Evolutionary conservation across 1,284 basidiomycete genomes (phyloP), one percentile per base, ranked within the genome.

Genomic region (Malassezia caprae): DNA sequence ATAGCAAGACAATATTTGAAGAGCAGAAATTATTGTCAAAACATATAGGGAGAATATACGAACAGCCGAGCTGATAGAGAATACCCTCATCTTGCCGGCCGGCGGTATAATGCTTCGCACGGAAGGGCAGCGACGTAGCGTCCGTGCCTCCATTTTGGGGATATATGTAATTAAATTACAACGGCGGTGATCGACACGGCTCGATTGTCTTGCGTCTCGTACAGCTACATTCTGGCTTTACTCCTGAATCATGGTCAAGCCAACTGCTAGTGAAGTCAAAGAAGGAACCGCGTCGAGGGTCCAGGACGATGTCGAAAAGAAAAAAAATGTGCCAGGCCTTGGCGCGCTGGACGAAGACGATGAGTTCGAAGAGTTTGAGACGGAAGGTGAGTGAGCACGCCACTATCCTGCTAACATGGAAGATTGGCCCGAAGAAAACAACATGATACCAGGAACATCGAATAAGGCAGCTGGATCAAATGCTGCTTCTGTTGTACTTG

Each of bases 351-450:
- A 73, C 42, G 72, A 73, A 56, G 72, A 73, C 47, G 72, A 73
- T 59, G 72, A 73, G 57, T 73, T 73, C 45, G 72, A 73, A 48
- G 72, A 73, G 54, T 73, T 73, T 42, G 68, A 69, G 41, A 64
- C 61, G 34, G 68, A 69, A 42, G 71, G 71, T 73, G 48, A 40
- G 69, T 61, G 2, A 30, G 21, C 15, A 35, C 12, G 32, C 15
- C 32, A 34, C 15, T 4, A 15, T n/a, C 24, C 10, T 19, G 19
- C 37, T 39, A 12, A 39, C 37, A 21, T 21, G 37, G n/a, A 7
- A 55, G 48, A 55, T 35, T 57, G 49, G 48, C 56, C 51, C 4
- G 32, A 40, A 13, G 2, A 24, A 19, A 69, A 89, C 87, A 89
- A 68, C 88, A 88, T 53, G 12, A 60, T 53, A 13, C 31, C 6